Percentiles rank a stretch among this genome's conserved stretches.
Evolutionary conservation across 345 rosid genomes (phyloP).

Genomic region (Corchorus capsularis): DNA sequence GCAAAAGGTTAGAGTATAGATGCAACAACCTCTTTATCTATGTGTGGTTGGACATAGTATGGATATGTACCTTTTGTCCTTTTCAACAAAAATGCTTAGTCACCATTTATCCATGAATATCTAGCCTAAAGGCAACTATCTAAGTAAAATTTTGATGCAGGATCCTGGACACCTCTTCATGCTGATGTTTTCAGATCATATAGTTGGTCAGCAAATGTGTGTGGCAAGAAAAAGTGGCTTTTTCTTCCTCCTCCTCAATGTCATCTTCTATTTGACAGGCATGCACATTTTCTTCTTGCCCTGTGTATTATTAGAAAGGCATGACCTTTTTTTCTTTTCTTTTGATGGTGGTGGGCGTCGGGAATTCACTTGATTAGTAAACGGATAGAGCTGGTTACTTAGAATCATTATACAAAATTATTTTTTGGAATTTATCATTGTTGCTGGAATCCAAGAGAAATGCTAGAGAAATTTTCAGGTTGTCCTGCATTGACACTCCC

Average conservation of each 20-base stretch:
- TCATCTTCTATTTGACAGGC: slow-evolving; percentile 83
- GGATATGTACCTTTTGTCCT: slow-evolving; percentile 12
- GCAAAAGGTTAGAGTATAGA: slow-evolving; percentile 65
- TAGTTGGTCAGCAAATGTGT: slow-evolving; percentile 95
- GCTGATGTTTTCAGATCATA: slow-evolving; percentile 96
- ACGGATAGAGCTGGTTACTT: too few relatives aligned
- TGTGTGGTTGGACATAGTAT: slow-evolving; percentile 13
- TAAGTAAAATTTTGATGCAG: slow-evolving; percentile 44
- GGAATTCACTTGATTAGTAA: too few relatives aligned
- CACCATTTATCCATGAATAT: slow-evolving; percentile 18
- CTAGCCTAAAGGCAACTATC: slow-evolving; percentile 19
- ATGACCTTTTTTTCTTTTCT: not conserved
- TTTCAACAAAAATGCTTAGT: slow-evolving; percentile 4
- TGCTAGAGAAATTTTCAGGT: not conserved
- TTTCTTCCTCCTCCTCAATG: slow-evolving; percentile 71
- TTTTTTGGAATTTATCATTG: slow-evolving; percentile 4
- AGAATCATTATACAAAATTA: too few relatives aligned
- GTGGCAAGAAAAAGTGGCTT: slow-evolving; percentile 87
- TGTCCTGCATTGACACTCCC: not conserved
- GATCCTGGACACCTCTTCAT: slow-evolving; percentile 97
- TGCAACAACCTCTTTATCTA: slow-evolving; percentile 11
- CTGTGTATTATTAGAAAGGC: not conserved
- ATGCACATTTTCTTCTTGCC: slow-evolving; percentile 22
- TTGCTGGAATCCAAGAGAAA: not conserved
- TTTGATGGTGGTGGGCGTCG: not conserved